Base-by-base conservation (phyloP, 2,329 filamentous ascomycete genomes). In the Cylindrodendrum hubeiense region DNA sequence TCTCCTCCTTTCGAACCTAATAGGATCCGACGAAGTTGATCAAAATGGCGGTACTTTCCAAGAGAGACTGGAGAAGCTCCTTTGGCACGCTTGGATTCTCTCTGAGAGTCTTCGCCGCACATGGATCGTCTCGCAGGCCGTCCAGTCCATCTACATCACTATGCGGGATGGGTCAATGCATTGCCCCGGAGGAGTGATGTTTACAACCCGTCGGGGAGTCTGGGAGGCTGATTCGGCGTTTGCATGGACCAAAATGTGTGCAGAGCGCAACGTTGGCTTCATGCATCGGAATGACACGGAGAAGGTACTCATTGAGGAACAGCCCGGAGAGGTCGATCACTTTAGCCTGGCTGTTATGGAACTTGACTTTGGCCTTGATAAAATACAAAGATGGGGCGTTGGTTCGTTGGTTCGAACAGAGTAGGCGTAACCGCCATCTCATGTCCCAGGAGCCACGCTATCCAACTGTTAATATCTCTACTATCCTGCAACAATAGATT, bases 21-120 rank as follows among this genome's bases (percentile, higher is more conserved):
- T 39, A n/a, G 37, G n/a, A n/a, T 17, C 37, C 7, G 37, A 39
- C 7, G 8, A 19, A 8, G 7, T n/a, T 8, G 37, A n/a, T 39
- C 37, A 39, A 39, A 39, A n/a, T 39, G 5, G 7, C 3, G 37
- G 57, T 0, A 51, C 54, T 12, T 57, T 57, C 4, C 65, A 58
- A 19, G 52, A 49, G 8, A 58, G 59, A 0, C 61, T 50, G 1
- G 65, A 66, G 22, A 53, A 68, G 4, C 63, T 66, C 19, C 37
- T 70, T 0, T 77, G 75, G 74, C 67, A 75, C 37, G 67, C 74
- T 4, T 78, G 75, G 75, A 69, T 78, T 19, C 57, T 78, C 2
- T 66, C 74, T 12, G 76, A 78, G 57, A 73, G 70, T 22, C 53
- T 75, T 28, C 67, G 76, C 13, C 72, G 76, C 12, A 76, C 74